Base-by-base conservation (phyloP, 768 basidiomycete genomes). In the Trametes cubensis region DNA sequence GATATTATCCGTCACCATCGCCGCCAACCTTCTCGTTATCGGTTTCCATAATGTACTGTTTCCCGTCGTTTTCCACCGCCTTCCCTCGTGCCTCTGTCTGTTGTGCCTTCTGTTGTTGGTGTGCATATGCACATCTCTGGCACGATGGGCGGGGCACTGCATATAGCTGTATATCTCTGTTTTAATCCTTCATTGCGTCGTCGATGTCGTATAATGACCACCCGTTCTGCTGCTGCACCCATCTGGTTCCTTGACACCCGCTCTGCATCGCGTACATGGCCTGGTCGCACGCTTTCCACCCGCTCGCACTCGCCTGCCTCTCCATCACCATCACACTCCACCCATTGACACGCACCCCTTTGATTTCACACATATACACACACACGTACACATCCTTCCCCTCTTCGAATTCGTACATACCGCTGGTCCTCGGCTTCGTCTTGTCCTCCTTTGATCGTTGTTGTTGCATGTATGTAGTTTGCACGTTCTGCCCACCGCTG, bases 101-200 rank as follows among this genome's bases (percentile, higher is more conserved):
- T 26, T 49, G 25, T 23, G 13, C 23, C 46, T 23, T 25, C n/a
- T 47, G 34, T 34, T 34, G 34, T 34, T 34, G 34, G 34, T 11
- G 34, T 34, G 34, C 34, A 34, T 34, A 34, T 34, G 34, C 34
- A 10, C 34, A 34, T 11, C 34, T 34, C 5, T 11, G 34, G 34
- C 34, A 34, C 34, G 4, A 10, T 10, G 34, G 5, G 34, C 2
- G 34, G 34, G 45, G 28, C 20, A 34, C 10, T n/a, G n/a, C 49
- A 48, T 25, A 58, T 58, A 58, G 38, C 55, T 58, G 56, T 49
- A 58, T 7, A 48, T 49, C 46, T 47, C 17, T 47, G 46, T 34
- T 18, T 58, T 21, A 44, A 44, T 21, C 17, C 42, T 18, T 44
- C 42, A 18, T 21, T 44, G 17, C 42, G 20, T 17, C 42, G 42